Percentiles rank a stretch among this genome's conserved stretches.
Evolutionary conservation across 2,329 filamentous ascomycete genomes (phyloP).

Genomic region (Fusarium gaditjirri): DNA sequence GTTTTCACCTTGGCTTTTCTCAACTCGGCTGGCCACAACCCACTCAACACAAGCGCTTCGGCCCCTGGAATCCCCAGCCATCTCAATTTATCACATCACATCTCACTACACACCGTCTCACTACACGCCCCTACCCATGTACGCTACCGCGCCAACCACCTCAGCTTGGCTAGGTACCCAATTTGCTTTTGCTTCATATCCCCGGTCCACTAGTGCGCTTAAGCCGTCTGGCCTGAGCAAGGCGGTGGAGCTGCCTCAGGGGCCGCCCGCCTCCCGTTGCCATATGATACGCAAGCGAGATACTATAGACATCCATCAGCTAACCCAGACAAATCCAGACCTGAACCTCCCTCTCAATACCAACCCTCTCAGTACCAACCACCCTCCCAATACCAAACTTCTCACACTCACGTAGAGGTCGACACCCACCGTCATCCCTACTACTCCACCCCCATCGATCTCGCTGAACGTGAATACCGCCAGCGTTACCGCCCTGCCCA

Average conservation of each 20-base stretch:
- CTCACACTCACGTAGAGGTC: slow-evolving; percentile 72
- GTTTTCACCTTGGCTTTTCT: slow-evolving; percentile 23
- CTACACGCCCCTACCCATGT: slow-evolving; percentile 32
- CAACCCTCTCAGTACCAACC: slow-evolving; percentile 49
- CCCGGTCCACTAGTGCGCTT: slow-evolving; percentile 32
- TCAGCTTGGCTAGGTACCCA: slow-evolving; percentile 40
- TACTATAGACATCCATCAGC: slow-evolving; percentile 45
- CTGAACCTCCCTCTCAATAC: slow-evolving; percentile 57
- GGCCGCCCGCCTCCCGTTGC: slow-evolving; percentile 42
- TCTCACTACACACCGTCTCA: slow-evolving; percentile 27
- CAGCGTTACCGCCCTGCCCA: slow-evolving; percentile 65
- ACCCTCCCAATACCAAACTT: slow-evolving; percentile 61
- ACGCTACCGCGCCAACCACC: slow-evolving; percentile 29
- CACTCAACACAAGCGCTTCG: slow-evolving; percentile 39
- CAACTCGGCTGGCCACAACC: slow-evolving; percentile 31
- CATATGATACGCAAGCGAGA: slow-evolving; percentile 48
- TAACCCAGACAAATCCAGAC: slow-evolving; percentile 48
- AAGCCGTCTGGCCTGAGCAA: slow-evolving; percentile 43
- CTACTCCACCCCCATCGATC: slow-evolving; percentile 66
- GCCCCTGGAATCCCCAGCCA: slow-evolving; percentile 38
- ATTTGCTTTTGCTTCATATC: slow-evolving; percentile 40
- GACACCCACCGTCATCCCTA: slow-evolving; percentile 62
- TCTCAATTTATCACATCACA: slow-evolving; percentile 30
- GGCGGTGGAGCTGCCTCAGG: slow-evolving; percentile 41
- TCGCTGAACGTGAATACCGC: slow-evolving; percentile 74